Conservation (phyloP, 2,329 filamentous ascomycete genomes). For the Fusarium lateritium region DNA sequence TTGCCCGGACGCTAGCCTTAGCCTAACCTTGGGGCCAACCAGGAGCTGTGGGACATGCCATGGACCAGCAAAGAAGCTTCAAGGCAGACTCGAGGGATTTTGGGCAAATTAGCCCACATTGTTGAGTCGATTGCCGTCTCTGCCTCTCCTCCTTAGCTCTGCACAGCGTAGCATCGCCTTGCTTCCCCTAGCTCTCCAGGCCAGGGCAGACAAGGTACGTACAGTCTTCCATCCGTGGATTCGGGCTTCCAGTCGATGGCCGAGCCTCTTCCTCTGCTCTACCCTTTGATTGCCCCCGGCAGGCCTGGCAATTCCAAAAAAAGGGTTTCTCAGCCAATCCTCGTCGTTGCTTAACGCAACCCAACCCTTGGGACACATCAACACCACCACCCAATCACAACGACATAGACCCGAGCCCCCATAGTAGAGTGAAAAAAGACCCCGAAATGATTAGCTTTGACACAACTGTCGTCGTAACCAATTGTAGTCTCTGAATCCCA, state of each 20-base stretch:
- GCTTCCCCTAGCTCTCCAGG: slow-evolving; percentile 25
- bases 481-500: slow-evolving; percentile 34
- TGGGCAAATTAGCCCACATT: slow-evolving; percentile 42
- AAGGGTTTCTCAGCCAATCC: slow-evolving; percentile 15
- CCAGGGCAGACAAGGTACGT: background rate
- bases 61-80: slow-evolving; percentile 25
- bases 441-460: slow-evolving; percentile 26
- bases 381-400: slow-evolving; percentile 18
- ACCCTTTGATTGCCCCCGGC: background rate
- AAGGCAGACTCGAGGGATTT: slow-evolving; percentile 39
- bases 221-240: too few relatives aligned
- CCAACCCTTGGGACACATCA: slow-evolving; percentile 25
- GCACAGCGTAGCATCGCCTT: slow-evolving; percentile 32
- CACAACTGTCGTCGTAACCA: slow-evolving; percentile 26
- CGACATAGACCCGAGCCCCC: slow-evolving; percentile 9
- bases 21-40: slow-evolving; percentile 17
- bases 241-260: background rate
- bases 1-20: slow-evolving; percentile 7
- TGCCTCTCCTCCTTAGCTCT: background rate
- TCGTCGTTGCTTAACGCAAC: slow-evolving; percentile 14
- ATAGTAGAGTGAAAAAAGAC: slow-evolving; percentile 9
- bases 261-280: slow-evolving; percentile 9
- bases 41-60: slow-evolving; percentile 25
- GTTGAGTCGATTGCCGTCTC: slow-evolving; percentile 35
- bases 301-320: slow-evolving; percentile 16